Evolutionary conservation across 306 rosid genomes (phyloP).

Genomic region (Cucurbita maxima): DNA sequence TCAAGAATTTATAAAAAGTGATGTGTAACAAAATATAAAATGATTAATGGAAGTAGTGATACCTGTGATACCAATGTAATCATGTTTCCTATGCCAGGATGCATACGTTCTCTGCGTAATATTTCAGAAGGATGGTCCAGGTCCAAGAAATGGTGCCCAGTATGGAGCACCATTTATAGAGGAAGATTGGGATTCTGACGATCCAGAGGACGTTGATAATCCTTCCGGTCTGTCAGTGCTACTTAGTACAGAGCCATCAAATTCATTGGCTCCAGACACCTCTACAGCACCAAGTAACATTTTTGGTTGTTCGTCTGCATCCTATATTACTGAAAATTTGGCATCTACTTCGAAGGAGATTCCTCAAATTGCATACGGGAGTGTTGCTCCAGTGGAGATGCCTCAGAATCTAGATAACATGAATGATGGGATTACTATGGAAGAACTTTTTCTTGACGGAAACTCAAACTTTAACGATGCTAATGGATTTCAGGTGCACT

Average conservation of each 20-base stretch:
- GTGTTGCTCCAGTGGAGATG: constrained; percentile 1
- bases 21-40: not conserved
- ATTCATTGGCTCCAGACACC: constrained; percentile 12
- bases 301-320: constrained; percentile 15
- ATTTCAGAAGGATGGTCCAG: constrained; percentile 50
- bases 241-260: constrained; percentile 3
- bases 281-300: constrained; percentile 4
- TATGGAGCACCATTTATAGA: constrained; percentile 50
- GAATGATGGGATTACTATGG: constrained; percentile 9
- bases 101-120: constrained; percentile 49
- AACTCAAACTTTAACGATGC: not conserved
- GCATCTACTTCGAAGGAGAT: constrained; percentile 3
- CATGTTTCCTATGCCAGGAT: constrained; percentile 26
- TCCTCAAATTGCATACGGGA: not conserved
- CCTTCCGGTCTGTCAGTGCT: constrained; percentile 4
- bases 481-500: constrained; percentile 23
- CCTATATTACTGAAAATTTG: constrained; percentile 20
- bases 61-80: not conserved
- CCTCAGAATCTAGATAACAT: not conserved
- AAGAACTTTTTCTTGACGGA: constrained; percentile 8
- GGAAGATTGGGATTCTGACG: constrained; percentile 45
- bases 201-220: constrained; percentile 20
- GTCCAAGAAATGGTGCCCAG: constrained; percentile 55
- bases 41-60: not conserved
- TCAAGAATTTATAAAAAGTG: not conserved